phyloP scores from a whole-genome alignment of 345 rosid genomes.

The Hibiscus mutabilis region DNA sequence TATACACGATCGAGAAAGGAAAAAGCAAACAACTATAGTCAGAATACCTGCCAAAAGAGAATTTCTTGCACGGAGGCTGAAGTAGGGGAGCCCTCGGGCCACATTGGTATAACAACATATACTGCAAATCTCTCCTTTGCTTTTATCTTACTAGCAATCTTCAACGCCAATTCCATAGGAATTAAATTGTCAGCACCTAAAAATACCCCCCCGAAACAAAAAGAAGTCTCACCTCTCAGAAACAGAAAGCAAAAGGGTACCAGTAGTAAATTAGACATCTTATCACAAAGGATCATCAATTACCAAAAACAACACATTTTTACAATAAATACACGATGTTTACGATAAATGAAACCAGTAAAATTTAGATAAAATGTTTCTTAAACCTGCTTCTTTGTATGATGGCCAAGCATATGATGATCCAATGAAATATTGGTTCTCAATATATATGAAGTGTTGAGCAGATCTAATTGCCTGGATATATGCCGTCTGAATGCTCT shows the following conservation, averaged over 20 bases:
- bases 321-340: neutral
- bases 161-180: constrained; percentile 85
- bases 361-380: too few species aligned
- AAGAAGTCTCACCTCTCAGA: neutral
- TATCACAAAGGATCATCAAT: neutral
- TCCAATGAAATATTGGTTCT: too few species aligned
- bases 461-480: constrained; percentile 86
- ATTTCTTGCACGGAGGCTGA: constrained; percentile 72
- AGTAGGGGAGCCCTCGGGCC: constrained; percentile 84
- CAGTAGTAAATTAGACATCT: neutral
- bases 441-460: constrained; percentile 74
- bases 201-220: constrained; percentile 7
- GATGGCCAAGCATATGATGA: constrained; percentile 75
- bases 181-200: constrained; percentile 83
- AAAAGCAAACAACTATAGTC: neutral
- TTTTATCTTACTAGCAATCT: constrained; percentile 64
- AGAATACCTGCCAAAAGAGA: constrained; percentile 82
- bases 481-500: constrained; percentile 87
- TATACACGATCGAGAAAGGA: neutral
- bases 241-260: neutral
- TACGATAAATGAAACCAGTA: neutral
- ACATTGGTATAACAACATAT: constrained; percentile 75
- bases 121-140: constrained; percentile 75
- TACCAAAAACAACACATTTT: constrained; percentile 2
- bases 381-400: constrained; percentile 69